A percentile compares a stretch with the other conserved stretches of the same genome.
Evolutionary conservation across 2,329 filamentous ascomycete genomes (phyloP).

Genomic region (Microdochium nivale): DNA sequence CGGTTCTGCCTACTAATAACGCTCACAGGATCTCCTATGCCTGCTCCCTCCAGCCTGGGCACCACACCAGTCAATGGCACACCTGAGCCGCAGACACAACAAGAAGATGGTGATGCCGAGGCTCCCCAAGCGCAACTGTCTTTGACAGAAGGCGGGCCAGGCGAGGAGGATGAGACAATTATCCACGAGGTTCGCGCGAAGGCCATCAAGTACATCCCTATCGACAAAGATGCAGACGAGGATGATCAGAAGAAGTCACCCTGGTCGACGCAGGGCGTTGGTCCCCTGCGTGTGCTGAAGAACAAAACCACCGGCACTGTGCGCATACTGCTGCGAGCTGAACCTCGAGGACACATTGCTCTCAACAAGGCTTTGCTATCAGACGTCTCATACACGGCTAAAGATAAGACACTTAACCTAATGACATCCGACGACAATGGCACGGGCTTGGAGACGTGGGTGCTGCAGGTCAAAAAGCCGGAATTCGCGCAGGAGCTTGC

Average conservation of each 20-base stretch:
- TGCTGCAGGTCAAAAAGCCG: slow-evolving; percentile 58
- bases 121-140: slow-evolving; percentile 62
- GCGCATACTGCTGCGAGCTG: slow-evolving; percentile 64
- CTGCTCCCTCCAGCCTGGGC: slow-evolving; percentile 51
- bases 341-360: slow-evolving; percentile 64
- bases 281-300: slow-evolving; percentile 63
- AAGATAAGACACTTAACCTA: slow-evolving; percentile 52
- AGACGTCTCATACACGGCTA: slow-evolving; percentile 52
- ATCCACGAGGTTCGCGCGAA: slow-evolving; percentile 65
- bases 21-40: slow-evolving; percentile 27
- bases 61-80: slow-evolving; percentile 51
- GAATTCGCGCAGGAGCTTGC: slow-evolving; percentile 42
- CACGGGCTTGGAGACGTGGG: slow-evolving; percentile 58
- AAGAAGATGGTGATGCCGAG: slow-evolving; percentile 31
- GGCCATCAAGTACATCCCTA: slow-evolving; percentile 51
- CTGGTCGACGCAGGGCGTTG: slow-evolving; percentile 65
- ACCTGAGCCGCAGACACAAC: slow-evolving; percentile 43
- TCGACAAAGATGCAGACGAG: slow-evolving; percentile 31
- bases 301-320: slow-evolving; percentile 60
- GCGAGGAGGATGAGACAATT: slow-evolving; percentile 64
- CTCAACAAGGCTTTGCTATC: slow-evolving; percentile 62
- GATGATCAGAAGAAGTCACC: slow-evolving; percentile 43
- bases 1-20: slow-evolving; percentile 4
- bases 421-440: slow-evolving; percentile 49
- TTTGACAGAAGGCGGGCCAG: slow-evolving; percentile 56